Base-by-base conservation (phyloP, 2,329 filamentous ascomycete genomes). In the Apiospora marii region DNA sequence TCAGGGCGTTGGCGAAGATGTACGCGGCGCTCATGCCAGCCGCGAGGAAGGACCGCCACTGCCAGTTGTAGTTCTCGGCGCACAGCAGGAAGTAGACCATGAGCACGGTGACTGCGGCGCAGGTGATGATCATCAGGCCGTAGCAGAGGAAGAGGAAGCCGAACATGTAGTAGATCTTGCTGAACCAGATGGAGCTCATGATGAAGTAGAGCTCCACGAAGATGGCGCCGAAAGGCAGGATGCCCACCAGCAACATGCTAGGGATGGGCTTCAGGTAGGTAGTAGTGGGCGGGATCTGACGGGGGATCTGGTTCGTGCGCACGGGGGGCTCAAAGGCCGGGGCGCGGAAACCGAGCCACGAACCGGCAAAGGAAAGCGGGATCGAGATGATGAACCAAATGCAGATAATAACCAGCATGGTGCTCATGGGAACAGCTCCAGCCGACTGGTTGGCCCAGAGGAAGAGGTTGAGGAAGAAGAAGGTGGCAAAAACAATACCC, bases 111-210 rank as follows among this genome's bases (percentile, higher is more conserved):
- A 97, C 96, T 0, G 95, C 92, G 0, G 96, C 96, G 73, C 93
- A 95, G 0, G 96, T 98, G 78, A 98, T 93, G 78, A 98, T 94
- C 95, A 99, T 98, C 69, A 99, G 89, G 14, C 94, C 95, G 80
- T 98, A 99, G 87, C 95, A 98, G 72, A 99, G 89, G 87, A 99
- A 99, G 48, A 99, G 87, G 88, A 99, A 99, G 30, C 96, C 96
- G 79, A 99, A 99, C 96, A 99, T 99, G 89, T 99, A 99, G 88
- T 99, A 99, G 76, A 99, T 96, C 84, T 96, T 94, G 86, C 92
- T 96, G 84, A 97, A 98, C 96, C 96, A 99, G 81, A 99, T 96
- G 37, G 94, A 97, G 84, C 92, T 97, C 94, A 99, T 97, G 86
- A 99, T 98, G 84, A 98, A 98, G 88, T 98, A 98, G 2, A 99